These are phyloP conservation scores for Isatis tinctoria DNA, from an alignment of 345 rosid genomes.

Conservation along the genomic window DNA sequence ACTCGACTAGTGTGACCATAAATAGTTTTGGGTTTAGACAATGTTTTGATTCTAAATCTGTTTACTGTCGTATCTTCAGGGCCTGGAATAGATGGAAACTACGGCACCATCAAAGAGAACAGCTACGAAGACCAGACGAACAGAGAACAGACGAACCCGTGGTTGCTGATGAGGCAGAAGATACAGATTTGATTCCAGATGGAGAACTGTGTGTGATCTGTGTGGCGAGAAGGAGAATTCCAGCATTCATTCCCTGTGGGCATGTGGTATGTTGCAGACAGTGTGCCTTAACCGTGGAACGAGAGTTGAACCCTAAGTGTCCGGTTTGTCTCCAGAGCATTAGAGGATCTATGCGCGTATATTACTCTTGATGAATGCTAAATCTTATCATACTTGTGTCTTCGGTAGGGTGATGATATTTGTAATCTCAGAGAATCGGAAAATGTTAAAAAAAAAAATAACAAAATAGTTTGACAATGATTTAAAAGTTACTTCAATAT, in stretches of 20 bases:
- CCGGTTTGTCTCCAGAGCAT: constrained; percentile 81
- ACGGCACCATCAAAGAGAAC: constrained; percentile 47
- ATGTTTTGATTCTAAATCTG: background rate
- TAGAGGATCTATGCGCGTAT: constrained; percentile 61
- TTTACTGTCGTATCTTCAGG: constrained; percentile 38
- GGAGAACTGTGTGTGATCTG: constrained; percentile 87
- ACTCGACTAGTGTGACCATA: background rate
- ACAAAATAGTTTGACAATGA: constrained; percentile 17
- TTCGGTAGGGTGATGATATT: constrained; percentile 8
- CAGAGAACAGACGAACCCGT: constrained; percentile 26
- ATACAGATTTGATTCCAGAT: constrained; percentile 57
- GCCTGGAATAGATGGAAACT: constrained; percentile 78
- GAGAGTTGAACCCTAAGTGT: constrained; percentile 58
- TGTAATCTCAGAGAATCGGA: background rate
- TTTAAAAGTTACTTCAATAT: constrained; percentile 4
- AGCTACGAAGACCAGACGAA: constrained; percentile 31
- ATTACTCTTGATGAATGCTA: constrained; percentile 35
- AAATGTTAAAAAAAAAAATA: background rate
- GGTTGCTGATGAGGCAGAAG: constrained; percentile 42
- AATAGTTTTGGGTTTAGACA: background rate
- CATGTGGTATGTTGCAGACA: constrained; percentile 86
- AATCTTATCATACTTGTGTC: background rate
- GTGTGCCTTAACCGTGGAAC: constrained; percentile 70
- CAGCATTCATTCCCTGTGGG: constrained; percentile 88
- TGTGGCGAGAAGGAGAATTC: constrained; percentile 56